These are phyloP conservation scores for Colletotrichum sp. DNA, from an alignment of 2,329 filamentous ascomycete genomes.

Conservation along the genomic window DNA sequence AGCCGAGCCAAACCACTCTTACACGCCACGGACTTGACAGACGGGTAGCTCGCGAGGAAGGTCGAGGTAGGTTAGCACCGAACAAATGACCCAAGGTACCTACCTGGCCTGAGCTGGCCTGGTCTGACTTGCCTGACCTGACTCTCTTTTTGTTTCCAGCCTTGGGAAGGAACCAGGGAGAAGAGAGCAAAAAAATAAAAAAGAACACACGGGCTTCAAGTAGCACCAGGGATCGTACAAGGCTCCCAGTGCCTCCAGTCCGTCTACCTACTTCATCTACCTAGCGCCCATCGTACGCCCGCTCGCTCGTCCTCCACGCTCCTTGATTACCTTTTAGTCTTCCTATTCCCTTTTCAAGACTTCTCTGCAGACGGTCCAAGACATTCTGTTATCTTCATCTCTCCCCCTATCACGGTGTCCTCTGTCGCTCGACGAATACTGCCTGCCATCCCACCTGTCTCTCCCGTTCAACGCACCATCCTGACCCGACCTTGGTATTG, in stretches of 20 bases:
- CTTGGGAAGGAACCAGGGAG: background rate
- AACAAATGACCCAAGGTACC: background rate
- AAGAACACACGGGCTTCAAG: background rate
- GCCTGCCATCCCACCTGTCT: background rate
- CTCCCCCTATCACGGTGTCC: background rate
- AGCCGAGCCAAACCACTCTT: background rate
- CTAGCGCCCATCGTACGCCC: background rate
- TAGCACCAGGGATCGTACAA: background rate
- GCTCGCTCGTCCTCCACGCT: background rate
- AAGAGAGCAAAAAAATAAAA: background rate
- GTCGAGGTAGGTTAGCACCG: background rate
- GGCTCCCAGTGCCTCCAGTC: background rate
- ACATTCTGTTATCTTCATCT: background rate
- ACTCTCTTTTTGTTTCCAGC: background rate
- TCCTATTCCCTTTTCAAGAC: background rate
- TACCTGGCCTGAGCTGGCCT: background rate
- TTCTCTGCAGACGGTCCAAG: background rate
- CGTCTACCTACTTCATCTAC: background rate
- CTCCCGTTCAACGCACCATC: background rate
- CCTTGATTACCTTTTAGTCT: background rate
- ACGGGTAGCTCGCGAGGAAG: background rate
- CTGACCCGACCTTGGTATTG: background rate
- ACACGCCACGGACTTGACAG: background rate
- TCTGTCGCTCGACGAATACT: background rate
- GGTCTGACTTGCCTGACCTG: background rate